Base-by-base conservation (phyloP, 139 green algal genomes). In the Monoraphidium neglectum region DNA sequence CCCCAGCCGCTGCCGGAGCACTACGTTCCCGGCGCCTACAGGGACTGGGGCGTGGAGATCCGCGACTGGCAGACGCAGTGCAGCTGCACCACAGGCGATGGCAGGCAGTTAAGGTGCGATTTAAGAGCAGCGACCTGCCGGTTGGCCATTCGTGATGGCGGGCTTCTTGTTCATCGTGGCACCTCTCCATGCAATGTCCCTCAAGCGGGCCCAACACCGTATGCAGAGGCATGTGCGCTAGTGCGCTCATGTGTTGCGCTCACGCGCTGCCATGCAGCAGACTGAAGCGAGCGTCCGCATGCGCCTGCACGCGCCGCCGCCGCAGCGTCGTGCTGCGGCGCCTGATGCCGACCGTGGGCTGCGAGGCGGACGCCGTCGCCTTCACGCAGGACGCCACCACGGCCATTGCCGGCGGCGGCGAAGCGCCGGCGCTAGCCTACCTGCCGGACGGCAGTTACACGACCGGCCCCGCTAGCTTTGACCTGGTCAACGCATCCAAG, bases 341-440 rank as follows among this genome's bases (percentile, higher is more conserved):
- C 24, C 73, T 95, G 74, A 91, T 95, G 88, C 91, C 91, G 0
- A 92, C 90, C 13, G 90, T 93, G 5, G 91, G 91, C 32, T 95
- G 92, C 63, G 92, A 96, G 70, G 92, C 92, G 1, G 91, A 96
- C 61, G 92, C 92, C 0, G 76, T 94, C 0, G 91, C 87, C 0
- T 92, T 84, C 64, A 77, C 74, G 24, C 83, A 92, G 56, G 82
- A 91, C n/a, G 47, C 1, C 10, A 38, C 59, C 57, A 69, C 68
- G 37, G 4, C 43, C 62, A 38, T 43, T 37, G 30, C 57, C 56
- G n/a, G 21, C 13, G 4, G 21, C 43, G 15, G 13, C 35, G 28
- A 23, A 28, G 13, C 37, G 23, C 32, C n/a, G 66, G 28, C 28
- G 23, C 21, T 40, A 23, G 46, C 69, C 16, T 43, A 56, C 28